Conservation (phyloP, 805 yeast species). For the Blastobotrys parvus region DNA sequence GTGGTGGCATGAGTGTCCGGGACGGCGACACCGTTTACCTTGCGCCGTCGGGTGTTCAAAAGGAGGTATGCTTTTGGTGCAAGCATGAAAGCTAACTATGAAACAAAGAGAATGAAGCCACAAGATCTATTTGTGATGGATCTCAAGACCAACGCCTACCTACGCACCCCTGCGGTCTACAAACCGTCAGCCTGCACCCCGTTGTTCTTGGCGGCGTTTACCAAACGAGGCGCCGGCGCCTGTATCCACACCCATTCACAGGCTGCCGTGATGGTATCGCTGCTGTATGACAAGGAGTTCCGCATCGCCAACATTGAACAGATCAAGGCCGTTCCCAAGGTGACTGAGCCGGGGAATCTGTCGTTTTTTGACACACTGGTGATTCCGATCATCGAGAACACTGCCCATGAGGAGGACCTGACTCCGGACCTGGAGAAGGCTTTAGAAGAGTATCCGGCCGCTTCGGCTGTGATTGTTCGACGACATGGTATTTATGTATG, state of each 20-base stretch:
- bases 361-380: constrained; percentile 64
- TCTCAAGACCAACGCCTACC: constrained; percentile 40
- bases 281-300: constrained; percentile 64
- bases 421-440: constrained; percentile 52
- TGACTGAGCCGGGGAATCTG: constrained; percentile 58
- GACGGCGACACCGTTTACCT: constrained; percentile 51
- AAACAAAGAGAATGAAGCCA: constrained; percentile 51
- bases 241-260: constrained; percentile 94
- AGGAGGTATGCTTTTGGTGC: constrained; percentile 42
- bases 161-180: constrained; percentile 53
- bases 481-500: constrained; percentile 95
- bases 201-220: constrained; percentile 65
- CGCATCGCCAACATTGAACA: constrained; percentile 78
- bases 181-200: constrained; percentile 97
- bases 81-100: background rate
- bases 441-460: constrained; percentile 58
- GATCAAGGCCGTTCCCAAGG: constrained; percentile 80
- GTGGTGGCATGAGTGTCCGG: constrained; percentile 84
- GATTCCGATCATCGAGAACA: constrained; percentile 87
- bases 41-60: constrained; percentile 96
- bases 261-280: constrained; percentile 72
- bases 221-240: constrained; percentile 70
- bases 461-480: constrained; percentile 83
- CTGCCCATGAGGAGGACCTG: constrained; percentile 80
- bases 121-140: constrained; percentile 74